Conservation (phyloP, 202 grass and related monocot species). For the Setaria italica region DNA sequence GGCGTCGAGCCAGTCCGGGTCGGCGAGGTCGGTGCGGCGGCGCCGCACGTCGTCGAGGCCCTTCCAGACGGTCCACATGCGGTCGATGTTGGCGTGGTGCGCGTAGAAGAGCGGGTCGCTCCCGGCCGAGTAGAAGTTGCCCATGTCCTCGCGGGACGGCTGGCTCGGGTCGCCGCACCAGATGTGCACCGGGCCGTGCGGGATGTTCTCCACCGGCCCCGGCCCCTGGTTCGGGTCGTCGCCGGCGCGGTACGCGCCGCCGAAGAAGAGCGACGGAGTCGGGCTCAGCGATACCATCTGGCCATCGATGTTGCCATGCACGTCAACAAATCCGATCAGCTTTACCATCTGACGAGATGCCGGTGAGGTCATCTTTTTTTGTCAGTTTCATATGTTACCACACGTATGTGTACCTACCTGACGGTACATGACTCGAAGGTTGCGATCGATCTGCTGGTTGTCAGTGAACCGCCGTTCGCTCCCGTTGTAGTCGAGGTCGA, state of each 20-base stretch:
- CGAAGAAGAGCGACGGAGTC: conserved; percentile 41
- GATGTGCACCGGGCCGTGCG: conserved; percentile 60
- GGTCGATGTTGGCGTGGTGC: conserved; percentile 74
- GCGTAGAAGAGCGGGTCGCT: conserved; percentile 80
- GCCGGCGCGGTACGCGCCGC: conserved; percentile 32
- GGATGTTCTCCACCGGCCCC: conserved; percentile 43
- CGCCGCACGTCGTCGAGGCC: conserved; percentile 22
- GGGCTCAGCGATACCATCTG: conserved; percentile 33
- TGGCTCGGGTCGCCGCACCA: conserved; percentile 63
- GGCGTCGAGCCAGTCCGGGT: conserved; percentile 51
- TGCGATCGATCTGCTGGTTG: conserved; percentile 33
- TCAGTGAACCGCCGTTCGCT: conserved; percentile 38
- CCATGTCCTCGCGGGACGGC: conserved; percentile 64
- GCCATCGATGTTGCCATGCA: neutral
- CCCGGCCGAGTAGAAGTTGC: conserved; percentile 66
- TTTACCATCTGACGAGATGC: no score
- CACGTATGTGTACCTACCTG: conserved; percentile 24
- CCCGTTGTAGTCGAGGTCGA: conserved; percentile 57
- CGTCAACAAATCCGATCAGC: neutral
- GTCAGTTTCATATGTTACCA: no score
- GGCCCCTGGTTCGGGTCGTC: conserved; percentile 14
- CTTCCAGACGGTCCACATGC: conserved; percentile 60
- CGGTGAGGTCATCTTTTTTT: no score
- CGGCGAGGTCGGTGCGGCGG: conserved; percentile 35
- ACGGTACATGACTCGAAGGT: conserved; percentile 46